Evolutionary conservation across 768 basidiomycete species (phyloP).

Genomic region (Podaxis mareebaensis): DNA sequence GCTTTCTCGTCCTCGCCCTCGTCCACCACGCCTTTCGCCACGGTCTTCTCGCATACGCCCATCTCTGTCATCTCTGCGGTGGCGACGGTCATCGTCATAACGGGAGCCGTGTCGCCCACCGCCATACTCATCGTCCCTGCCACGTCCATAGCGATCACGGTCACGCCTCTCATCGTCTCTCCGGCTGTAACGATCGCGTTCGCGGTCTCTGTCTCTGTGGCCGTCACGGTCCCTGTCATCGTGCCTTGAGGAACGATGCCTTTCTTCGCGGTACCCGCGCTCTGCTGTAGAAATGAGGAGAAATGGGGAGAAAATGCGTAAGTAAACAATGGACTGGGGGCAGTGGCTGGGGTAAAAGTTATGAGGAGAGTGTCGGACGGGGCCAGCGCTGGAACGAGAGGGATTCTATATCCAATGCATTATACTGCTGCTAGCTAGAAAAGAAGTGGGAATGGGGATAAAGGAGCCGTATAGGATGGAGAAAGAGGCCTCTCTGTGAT

Average conservation of each 20-base stretch:
- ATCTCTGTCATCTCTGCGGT: slow-evolving; percentile 21
- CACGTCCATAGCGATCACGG: slow-evolving; percentile 31
- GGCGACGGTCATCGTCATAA: slow-evolving; percentile 24
- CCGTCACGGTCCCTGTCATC: slow-evolving; percentile 52
- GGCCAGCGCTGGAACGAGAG: slow-evolving; percentile 4
- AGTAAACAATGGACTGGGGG: slow-evolving; percentile 39
- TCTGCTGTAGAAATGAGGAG: slow-evolving; percentile 42
- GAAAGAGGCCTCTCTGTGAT: slow-evolving; percentile 15
- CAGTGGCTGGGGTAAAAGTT: slow-evolving; percentile 22
- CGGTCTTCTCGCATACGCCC: slow-evolving; percentile 19
- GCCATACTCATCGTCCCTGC: slow-evolving; percentile 13
- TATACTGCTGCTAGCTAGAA: slow-evolving; percentile 13
- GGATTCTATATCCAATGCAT: slow-evolving; percentile 12
- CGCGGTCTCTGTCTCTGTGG: slow-evolving; percentile 50
- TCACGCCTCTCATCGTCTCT: slow-evolving; percentile 54
- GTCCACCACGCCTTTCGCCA: slow-evolving; percentile 19
- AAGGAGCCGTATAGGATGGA: slow-evolving; percentile 1
- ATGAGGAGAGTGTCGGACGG: slow-evolving; percentile 2
- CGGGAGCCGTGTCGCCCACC: slow-evolving; percentile 41
- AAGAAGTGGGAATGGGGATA: slow-evolving; percentile 5
- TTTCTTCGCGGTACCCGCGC: slow-evolving; percentile 64
- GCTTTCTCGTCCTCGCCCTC: slow-evolving; percentile 50
- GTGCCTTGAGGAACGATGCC: slow-evolving; percentile 67
- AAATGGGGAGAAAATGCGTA: slow-evolving; percentile 48
- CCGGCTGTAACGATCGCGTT: slow-evolving; percentile 40